Conservation (phyloP, 2,329 filamentous ascomycete genomes). For the Pseudogymnoascus sp. region DNA sequence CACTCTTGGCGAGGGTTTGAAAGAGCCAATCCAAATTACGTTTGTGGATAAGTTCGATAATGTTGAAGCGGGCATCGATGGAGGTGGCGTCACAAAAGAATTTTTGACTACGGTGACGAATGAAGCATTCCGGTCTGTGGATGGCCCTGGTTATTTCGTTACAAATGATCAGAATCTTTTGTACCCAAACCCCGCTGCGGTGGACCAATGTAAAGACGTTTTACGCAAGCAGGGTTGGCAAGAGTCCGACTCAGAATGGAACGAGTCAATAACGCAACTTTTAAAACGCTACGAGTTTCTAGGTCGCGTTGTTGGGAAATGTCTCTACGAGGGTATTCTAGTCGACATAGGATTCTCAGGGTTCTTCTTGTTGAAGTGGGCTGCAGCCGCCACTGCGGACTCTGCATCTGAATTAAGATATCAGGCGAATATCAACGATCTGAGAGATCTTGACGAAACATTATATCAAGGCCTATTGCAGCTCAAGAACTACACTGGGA, state of each 20-base stretch:
- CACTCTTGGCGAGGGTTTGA: constrained; percentile 68
- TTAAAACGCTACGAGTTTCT: constrained; percentile 80
- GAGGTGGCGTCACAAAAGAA: constrained; percentile 94
- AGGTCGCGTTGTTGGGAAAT: constrained; percentile 89
- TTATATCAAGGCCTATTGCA: constrained; percentile 78
- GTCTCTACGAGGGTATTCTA: constrained; percentile 92
- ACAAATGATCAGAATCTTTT: constrained; percentile 80
- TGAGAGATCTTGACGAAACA: constrained; percentile 82
- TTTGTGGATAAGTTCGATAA: constrained; percentile 88
- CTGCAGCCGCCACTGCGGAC: constrained; percentile 58
- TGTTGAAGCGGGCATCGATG: constrained; percentile 88
- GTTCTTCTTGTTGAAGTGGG: constrained; percentile 96
- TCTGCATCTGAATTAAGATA: constrained; percentile 63
- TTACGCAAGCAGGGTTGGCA: constrained; percentile 43
- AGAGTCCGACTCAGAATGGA: constrained; percentile 49
- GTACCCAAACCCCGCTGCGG: constrained; percentile 74
- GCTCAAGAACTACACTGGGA: constrained; percentile 76
- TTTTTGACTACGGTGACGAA: constrained; percentile 83
- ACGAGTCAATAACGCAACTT: constrained; percentile 48
- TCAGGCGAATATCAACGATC: constrained; percentile 87
- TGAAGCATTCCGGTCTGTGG: constrained; percentile 65
- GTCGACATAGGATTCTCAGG: constrained; percentile 88
- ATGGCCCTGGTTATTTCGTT: constrained; percentile 52
- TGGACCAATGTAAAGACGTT: constrained; percentile 59
- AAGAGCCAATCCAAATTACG: constrained; percentile 92